Evolutionary conservation across 768 basidiomycete species (phyloP).

Genomic region (Auricularia sp.): DNA sequence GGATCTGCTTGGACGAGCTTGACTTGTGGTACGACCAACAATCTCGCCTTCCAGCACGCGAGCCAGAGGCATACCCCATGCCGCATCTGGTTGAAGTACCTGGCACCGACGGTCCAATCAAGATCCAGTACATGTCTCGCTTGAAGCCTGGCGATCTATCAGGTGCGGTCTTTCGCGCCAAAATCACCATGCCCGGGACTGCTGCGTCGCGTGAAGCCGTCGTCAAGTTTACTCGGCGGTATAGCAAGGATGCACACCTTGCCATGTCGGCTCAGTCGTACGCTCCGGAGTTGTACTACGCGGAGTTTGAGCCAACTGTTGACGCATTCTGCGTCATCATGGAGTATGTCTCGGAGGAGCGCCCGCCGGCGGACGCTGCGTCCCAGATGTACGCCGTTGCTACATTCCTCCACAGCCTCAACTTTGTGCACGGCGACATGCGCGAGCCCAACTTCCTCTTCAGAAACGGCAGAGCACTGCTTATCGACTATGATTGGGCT

Average conservation of each 20-base stretch:
- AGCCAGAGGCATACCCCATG: background rate
- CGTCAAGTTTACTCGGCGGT: background rate
- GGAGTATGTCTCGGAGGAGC: background rate
- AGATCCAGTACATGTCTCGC: background rate
- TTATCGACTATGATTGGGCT: background rate
- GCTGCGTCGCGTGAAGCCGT: background rate
- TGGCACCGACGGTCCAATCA: background rate
- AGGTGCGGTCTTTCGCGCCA: background rate
- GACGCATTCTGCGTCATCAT: background rate
- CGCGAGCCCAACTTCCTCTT: background rate
- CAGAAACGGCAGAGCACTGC: background rate
- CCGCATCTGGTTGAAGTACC: background rate
- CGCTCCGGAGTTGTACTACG: background rate
- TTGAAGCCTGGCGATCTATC: background rate
- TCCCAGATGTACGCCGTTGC: background rate
- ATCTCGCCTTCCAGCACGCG: background rate
- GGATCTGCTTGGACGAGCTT: background rate
- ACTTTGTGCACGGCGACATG: background rate
- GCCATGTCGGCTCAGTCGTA: background rate
- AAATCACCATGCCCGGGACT: background rate
- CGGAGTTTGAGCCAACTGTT: background rate
- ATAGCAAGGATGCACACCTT: background rate
- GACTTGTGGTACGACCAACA: background rate
- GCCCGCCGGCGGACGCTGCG: background rate
- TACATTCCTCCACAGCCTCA: background rate